Evolutionary conservation across 176 grass and related monocot genomes (phyloP).

Genomic region (Musa acuminata): DNA sequence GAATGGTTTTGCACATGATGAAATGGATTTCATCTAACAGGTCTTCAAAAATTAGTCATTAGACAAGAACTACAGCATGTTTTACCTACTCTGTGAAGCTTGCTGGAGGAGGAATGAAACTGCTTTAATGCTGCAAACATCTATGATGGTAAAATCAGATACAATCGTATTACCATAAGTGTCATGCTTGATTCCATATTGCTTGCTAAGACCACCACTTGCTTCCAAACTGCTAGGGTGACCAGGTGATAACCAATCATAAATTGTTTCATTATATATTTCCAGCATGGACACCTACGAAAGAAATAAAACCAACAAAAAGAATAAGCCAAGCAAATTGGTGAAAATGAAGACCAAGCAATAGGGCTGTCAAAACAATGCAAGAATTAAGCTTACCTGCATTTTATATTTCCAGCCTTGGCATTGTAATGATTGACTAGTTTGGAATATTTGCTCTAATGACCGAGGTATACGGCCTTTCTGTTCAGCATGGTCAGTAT

Average conservation of each 20-base stretch:
- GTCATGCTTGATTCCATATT: constrained; percentile 78
- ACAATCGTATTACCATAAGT: constrained; percentile 61
- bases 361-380: neutral
- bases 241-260: constrained; percentile 51
- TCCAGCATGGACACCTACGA: constrained; percentile 80
- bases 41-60: neutral
- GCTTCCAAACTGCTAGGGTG: constrained; percentile 29
- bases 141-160: constrained; percentile 56
- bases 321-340: neutral
- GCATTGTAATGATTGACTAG: constrained; percentile 40
- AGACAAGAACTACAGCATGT: neutral
- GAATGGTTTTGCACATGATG: neutral
- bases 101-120: constrained; percentile 59
- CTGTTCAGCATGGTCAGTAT: constrained; percentile 26
- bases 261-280: constrained; percentile 91
- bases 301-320: neutral
- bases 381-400: constrained; percentile 33
- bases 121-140: constrained; percentile 50
- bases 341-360: neutral
- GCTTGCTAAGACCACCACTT: constrained; percentile 28
- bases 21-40: neutral
- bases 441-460: constrained; percentile 78
- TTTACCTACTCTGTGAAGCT: constrained; percentile 70
- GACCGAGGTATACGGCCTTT: constrained; percentile 87
- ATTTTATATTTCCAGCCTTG: constrained; percentile 90